These are phyloP conservation scores for Alternaria ventricosa DNA, from an alignment of 2,329 filamentous ascomycete species.

Conservation along the genomic window DNA sequence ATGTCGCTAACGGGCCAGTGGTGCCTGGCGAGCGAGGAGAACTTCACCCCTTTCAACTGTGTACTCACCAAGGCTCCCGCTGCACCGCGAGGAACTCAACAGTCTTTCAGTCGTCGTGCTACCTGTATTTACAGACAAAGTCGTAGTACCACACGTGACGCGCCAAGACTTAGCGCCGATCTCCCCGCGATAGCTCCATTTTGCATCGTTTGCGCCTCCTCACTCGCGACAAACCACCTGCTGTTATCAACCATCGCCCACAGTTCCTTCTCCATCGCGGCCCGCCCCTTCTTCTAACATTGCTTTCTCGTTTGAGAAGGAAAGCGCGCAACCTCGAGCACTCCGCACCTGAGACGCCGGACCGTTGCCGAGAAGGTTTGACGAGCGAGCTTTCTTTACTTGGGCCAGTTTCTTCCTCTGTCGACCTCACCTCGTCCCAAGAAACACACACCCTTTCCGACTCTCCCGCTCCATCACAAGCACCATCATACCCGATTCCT, in stretches of 20 bases:
- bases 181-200: constrained; percentile 26
- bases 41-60: constrained; percentile 3
- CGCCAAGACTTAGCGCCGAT: constrained; percentile 27
- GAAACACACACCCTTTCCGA: constrained; percentile 35
- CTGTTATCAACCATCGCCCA: constrained; percentile 21
- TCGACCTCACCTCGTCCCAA: constrained; percentile 38
- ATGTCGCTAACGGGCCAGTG: constrained; percentile 7
- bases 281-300: constrained; percentile 22
- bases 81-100: background rate
- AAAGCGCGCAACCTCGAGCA: constrained; percentile 27
- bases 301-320: constrained; percentile 22
- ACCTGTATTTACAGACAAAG: background rate
- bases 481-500: constrained; percentile 35
- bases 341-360: constrained; percentile 30
- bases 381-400: constrained; percentile 49
- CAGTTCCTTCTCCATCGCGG: constrained; percentile 26
- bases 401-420: constrained; percentile 41
- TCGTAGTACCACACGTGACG: constrained; percentile 20
- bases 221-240: constrained; percentile 22
- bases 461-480: constrained; percentile 40
- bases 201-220: constrained; percentile 21
- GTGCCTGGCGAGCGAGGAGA: constrained; percentile 1
- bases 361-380: constrained; percentile 47
- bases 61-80: background rate
- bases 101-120: background rate